Conservation (phyloP, 345 rosid genomes). For the Eucalyptus dawsonii region DNA sequence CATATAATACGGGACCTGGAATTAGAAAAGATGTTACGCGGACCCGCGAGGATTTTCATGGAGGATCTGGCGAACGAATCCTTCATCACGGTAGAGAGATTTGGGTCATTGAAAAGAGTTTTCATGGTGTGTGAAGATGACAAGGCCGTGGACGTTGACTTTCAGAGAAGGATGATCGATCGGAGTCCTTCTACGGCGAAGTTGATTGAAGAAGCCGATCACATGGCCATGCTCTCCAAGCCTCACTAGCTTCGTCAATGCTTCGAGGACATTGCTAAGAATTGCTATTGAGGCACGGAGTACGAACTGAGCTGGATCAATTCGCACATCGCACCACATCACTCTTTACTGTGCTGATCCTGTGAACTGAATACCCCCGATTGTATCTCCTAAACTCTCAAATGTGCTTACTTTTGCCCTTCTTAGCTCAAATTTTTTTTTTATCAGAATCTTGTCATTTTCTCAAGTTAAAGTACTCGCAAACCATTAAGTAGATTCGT, state of each 20-base stretch:
- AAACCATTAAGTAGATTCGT: no score
- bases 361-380: no score
- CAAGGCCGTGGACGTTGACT: constrained; percentile 2
- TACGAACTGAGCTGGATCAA: background rate
- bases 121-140: constrained; percentile 9
- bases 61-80: no score
- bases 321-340: background rate
- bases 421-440: no score
- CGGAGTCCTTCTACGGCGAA: background rate
- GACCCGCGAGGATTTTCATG: no score
- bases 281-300: background rate
- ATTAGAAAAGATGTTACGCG: no score
- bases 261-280: background rate
- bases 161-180: constrained; percentile 10
- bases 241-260: background rate
- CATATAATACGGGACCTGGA: no score
- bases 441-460: no score
- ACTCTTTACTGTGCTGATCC: background rate
- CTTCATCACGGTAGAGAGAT: constrained; percentile 6
- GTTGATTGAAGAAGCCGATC: constrained; percentile 4
- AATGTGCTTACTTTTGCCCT: no score
- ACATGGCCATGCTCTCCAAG: constrained; percentile 23
- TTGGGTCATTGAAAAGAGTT: constrained; percentile 1
- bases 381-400: no score
- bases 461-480: no score